Base-by-base conservation (phyloP, 2,329 filamentous ascomycete species). In the Scedosporium boydii region DNA sequence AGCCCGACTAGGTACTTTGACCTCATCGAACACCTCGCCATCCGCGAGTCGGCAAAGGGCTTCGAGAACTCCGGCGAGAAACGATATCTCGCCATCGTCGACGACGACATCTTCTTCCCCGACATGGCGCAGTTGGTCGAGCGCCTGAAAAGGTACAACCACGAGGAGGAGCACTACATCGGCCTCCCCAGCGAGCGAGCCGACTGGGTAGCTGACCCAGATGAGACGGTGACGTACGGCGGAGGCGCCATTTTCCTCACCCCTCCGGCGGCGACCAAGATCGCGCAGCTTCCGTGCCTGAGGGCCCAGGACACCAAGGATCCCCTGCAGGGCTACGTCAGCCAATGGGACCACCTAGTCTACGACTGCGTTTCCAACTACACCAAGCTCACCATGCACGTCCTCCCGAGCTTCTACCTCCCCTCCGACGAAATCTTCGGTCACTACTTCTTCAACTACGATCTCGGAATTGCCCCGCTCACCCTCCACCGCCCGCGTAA, bases 51-150 rank as follows among this genome's bases (percentile, higher is more conserved):
- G 1, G 71, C 71, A 5, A 73, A 71, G 14, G 74, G 73, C 3
- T 68, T 62, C 18, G 42, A 59, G 18, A 41, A 51, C 29, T 23
- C 23, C 2, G 41, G 72, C 21, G 65, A 67, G 55, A 78, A 78
- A 70, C 70, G 68, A 53, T 80, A 76, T 70, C 74, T 76, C 44
- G 78, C 73, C 1, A 69, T 81, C 1, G 65, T 81, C 1, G 79
- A 81, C 38, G 78, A 80, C 65, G 74, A 76, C 61, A 70, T 79
- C 58, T 81, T 81, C 66, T 73, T 81, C 57, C 78, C 78, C 0
- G 75, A 74, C 44, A 66, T 80, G 38, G 68, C 70, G 0, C 69
- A 72, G 51, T 73, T 81, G 7, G 67, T 77, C 3, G 66, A 71
- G 27, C 72, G 71, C 5, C 71, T 81, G 2, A 69, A 68, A n/a